phyloP scores from a whole-genome alignment of 306 rosid genomes.

The Ziziphus jujuba region DNA sequence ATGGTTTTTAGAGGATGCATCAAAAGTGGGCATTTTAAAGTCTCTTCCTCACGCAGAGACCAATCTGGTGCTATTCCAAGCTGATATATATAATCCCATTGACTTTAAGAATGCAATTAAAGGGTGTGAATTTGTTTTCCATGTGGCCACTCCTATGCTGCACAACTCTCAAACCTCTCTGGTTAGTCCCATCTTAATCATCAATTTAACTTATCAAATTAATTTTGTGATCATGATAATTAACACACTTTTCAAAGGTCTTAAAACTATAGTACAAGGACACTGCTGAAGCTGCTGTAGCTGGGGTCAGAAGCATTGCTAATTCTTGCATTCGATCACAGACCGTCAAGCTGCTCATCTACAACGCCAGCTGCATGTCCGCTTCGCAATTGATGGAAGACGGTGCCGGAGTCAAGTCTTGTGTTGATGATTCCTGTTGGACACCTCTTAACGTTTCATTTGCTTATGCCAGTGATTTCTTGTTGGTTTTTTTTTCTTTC shows the following conservation, averaged over 20 bases:
- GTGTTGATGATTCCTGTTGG: conserved; percentile 56
- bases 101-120: conserved; percentile 35
- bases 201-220: too few relatives aligned
- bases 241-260: too few relatives aligned
- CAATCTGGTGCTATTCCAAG: conserved; percentile 43
- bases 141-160: conserved; percentile 38
- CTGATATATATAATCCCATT: conserved; percentile 36
- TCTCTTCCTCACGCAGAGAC: conserved; percentile 34
- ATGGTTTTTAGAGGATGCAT: conserved; percentile 32
- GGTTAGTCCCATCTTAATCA: conserved; percentile 23
- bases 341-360: conserved; percentile 51
- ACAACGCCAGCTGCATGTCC: conserved; percentile 39
- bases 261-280: conserved; percentile 29
- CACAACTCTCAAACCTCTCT: conserved; percentile 31
- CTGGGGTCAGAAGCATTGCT: conserved; percentile 29
- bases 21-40: conserved; percentile 35
- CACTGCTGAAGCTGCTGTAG: conserved; percentile 41
- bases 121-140: conserved; percentile 55
- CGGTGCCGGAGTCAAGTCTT: conserved; percentile 28
- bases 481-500: too few relatives aligned
- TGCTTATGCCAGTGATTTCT: background rate
- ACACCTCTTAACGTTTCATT: conserved; percentile 35
- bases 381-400: conserved; percentile 39
- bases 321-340: conserved; percentile 26
- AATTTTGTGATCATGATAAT: too few relatives aligned